Evolutionary conservation across 2,329 filamentous ascomycete species (phyloP), one percentile per base, ranked within the genome.

Genomic region (Diplodia scrobiculata): DNA sequence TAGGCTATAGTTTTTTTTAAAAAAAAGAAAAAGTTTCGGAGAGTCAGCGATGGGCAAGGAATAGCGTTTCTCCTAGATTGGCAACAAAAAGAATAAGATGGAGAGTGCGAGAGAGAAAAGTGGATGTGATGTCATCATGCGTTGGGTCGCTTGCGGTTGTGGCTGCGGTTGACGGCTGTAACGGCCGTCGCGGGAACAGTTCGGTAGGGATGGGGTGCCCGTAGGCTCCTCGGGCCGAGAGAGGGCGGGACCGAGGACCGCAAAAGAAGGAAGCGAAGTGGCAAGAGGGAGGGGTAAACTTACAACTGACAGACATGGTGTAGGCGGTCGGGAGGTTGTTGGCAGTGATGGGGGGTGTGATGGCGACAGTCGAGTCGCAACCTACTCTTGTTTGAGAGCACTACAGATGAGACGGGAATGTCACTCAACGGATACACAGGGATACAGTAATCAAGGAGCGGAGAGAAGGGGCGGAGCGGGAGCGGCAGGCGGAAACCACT

Each of bases 391-490:
- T 29, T 5, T 13, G 19, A 25, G 47, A 41, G 32, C 14, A 32
- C 32, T 5, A 21, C 36, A 19, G 29, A 38, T 17, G 11, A 17
- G n/a, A n/a, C 7, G 17, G 25, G 25, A 27, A 32, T 13, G 19
- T 10, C 3, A 34, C 7, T 19, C 25, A 45, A 14, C 10, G 34
- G 38, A 27, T 25, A 25, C 21, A 25, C 21, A 25, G 21, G 21
- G 21, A 25, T 6, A n/a, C 17, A 17, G 52, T 7, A 36, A 51
- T 11, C 4, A 27, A 10, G 25, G 48, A 10, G 53, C 47, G 54
- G 66, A 53, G 54, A 54, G 51, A 45, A 45, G 38, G 45, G 60
- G 65, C 17, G 67, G 45, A 55, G 65, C 63, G 55, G 62, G 45
- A 63, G 66, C 62, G 63, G 48, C 5, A 0, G 29, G n/a, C 9